Evolutionary conservation across 768 basidiomycete species (phyloP), one percentile per base, ranked within the genome.

Genomic region (Mycena floridula): DNA sequence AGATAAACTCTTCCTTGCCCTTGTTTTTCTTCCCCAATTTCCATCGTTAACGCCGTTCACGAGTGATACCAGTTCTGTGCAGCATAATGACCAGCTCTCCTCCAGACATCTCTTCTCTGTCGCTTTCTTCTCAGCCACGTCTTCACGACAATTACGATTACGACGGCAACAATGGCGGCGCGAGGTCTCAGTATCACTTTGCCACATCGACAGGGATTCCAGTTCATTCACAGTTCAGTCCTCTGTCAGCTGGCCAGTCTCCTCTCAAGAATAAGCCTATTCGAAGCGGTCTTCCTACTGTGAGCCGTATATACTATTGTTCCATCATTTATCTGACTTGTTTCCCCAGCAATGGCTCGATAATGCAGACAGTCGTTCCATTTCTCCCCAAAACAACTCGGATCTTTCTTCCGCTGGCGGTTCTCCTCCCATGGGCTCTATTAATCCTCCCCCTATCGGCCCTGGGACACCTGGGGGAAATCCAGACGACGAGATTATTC

Each of bases 401-500:
- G 89, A 92, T 66, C 81, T 92, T 64, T 91, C 89, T 43, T 90
- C 89, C 57, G 78, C 84, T 55, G 86, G 86, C 60, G 86, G 85
- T 49, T 89, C 89, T 26, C 87, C 88, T 37, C 85, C 88, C 51
- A 63, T 73, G 56, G 61, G 60, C 37, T 72, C 74, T 60, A 58
- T 71, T 41, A 65, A 59, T 49, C 63, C 76, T 32, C 62, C 73
- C 46, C 61, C 75, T 47, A 61, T 75, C 16, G 67, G 65, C 30
- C 69, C 79, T 20, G 64, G 69, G 25, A 74, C 79, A 11, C 74
- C 81, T 39, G 66, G 64, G 47, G 71, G 67, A 59, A 75, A 67
- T 47, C 56, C 62, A 35, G 89, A 91, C 55, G 92, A 96, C 66
- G 93, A 96, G 63, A 76, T 96, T 63, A 98, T 98, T 67, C 95